Evolutionary conservation across 2,329 filamentous ascomycete genomes (phyloP).

Genomic region (Sclerotiophoma versabilis): DNA sequence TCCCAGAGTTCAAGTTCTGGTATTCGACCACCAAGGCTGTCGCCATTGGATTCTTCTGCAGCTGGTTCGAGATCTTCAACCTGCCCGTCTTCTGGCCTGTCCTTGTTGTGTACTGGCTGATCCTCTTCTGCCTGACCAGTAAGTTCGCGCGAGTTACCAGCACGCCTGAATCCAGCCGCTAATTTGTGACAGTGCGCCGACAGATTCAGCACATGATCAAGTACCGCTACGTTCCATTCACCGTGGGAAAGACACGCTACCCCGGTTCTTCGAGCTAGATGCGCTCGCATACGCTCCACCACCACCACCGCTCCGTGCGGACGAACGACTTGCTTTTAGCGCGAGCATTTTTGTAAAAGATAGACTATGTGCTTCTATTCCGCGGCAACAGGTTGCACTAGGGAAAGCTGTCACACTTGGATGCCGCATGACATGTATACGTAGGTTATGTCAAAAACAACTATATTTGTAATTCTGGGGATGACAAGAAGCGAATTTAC

Average conservation of each 20-base stretch:
- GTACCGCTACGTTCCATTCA: constrained; percentile 96
- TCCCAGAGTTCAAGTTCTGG: constrained; percentile 99
- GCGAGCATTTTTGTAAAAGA: constrained; percentile 27
- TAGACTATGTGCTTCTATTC: constrained; percentile 29
- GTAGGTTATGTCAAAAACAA: constrained; percentile 17
- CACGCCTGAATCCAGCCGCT: background rate
- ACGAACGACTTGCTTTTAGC: constrained; percentile 23
- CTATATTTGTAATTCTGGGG: constrained; percentile 13
- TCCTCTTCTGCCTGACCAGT: constrained; percentile 95
- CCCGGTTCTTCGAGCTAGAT: constrained; percentile 38
- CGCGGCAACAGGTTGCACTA: constrained; percentile 24
- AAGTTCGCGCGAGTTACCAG: constrained; percentile 52
- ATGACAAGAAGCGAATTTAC: background rate
- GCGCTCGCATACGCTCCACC: constrained; percentile 4
- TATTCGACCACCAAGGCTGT: constrained; percentile 91
- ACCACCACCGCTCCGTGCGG: constrained; percentile 6
- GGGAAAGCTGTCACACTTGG: constrained; percentile 19
- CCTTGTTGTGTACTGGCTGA: constrained; percentile 97
- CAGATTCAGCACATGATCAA: constrained; percentile 99
- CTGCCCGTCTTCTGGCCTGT: constrained; percentile 99
- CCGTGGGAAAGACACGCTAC: constrained; percentile 75
- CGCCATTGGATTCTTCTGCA: constrained; percentile 82
- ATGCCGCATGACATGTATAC: constrained; percentile 30
- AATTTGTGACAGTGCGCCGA: constrained; percentile 76
- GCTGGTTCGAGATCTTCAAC: constrained; percentile 93